Evolutionary conservation across 208 protist genomes (phyloP), one percentile per base, ranked within the genome.

Genomic region (Trypanosoma cruzi): DNA sequence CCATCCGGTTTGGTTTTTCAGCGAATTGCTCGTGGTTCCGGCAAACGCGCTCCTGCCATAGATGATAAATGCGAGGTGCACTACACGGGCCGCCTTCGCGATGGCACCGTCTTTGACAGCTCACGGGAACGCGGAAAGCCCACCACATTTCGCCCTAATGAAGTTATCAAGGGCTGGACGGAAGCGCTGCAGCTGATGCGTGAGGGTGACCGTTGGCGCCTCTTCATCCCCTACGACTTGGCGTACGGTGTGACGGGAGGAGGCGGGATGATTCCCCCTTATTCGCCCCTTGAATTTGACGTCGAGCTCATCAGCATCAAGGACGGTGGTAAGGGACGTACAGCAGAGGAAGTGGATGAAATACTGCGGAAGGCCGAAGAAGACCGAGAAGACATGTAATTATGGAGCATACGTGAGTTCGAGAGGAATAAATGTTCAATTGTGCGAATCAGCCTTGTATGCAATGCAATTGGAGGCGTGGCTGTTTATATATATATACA

Each of bases 101-200:
- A 80, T 58, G 75, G 77, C 29, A 75, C 37, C 31, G 71, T 85
- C 6, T 75, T 93, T 28, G 86, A 94, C 36, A 82, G 66, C 69
- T 90, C 82, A 3, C 84, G 75, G 37, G 37, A 82, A 24, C 40
- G 76, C 18, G 77, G 79, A 16, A 66, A 79, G 54, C 88, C 94
- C n/a, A 66, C 82, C 34, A 65, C 40, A 4, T 91, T 96, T 40
- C 60, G 68, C 14, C 85, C 88, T 5, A 73, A 58, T 0, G 58
- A 88, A 52, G 71, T 96, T 8, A 83, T 92, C 22, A 60, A 58
- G 0, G 89, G 79, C 26, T 81, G 89, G 84, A 63, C 59, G 29
- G 88, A 96, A 71, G 89, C 84, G 46, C 77, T 96, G 71, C 73
- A 91, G 80, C 62, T 90, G n/a, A 96, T 96, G 91, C 85, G 85